Base-by-base conservation (phyloP, 164 flowering plant species). In the Santalum album region DNA sequence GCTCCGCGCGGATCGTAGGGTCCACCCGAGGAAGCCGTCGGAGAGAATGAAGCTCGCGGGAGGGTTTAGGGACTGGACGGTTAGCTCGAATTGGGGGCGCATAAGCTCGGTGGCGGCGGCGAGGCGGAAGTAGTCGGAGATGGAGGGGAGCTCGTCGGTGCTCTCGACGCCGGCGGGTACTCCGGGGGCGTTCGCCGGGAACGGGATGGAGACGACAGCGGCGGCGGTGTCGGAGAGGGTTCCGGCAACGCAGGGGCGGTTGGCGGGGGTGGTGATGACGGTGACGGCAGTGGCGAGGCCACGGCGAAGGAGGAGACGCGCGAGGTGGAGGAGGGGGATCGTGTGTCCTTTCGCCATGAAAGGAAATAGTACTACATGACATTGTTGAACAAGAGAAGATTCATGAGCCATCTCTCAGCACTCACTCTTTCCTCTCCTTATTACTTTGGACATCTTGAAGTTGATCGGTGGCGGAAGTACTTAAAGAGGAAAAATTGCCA, bases 321-420 rank as follows among this genome's bases (percentile, higher is more conserved):
- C 63, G 0, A 79, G 72, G 61, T 73, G 65, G 69, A 79, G 75
- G 40, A 76, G 21, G 7, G 80, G 80, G 53, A 75, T 69, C 51
- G 68, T 77, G 69, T 79, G 84, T 60, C 84, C 84, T 65, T 75
- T 67, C 21, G 84, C 54, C 82, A 79, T 77, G 76, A 75, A 79
- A 2, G 83, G 83, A 52, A 78, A 78, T 3, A 78, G 35, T 22
- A 65, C 69, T 0, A 64, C 46, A 32, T 70, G 84, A 21, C n/a
- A n/a, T n/a, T n/a, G n/a, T n/a, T n/a, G n/a, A n/a, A n/a, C n/a
- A n/a, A n/a, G n/a, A n/a, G n/a, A n/a, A n/a, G n/a, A n/a, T n/a
- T n/a, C n/a, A n/a, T n/a, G n/a, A n/a, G n/a, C n/a, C n/a, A n/a
- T n/a, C n/a, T n/a, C n/a, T n/a, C n/a, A n/a, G n/a, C n/a, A n/a